Conservation (phyloP, 139 green algal species). For the Coelastrella sp. region DNA sequence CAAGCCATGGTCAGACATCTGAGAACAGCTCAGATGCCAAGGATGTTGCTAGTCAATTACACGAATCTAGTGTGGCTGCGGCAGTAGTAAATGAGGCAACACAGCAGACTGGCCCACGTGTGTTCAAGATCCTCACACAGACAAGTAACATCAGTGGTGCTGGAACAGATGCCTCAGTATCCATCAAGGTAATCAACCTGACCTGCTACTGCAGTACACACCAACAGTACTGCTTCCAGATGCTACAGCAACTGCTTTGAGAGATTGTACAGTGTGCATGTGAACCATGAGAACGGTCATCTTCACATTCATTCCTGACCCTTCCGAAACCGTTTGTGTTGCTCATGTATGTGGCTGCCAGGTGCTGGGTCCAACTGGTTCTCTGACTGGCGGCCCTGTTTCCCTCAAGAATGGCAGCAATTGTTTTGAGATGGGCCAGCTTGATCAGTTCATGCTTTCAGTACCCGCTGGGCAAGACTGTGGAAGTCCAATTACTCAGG, state of each 20-base stretch:
- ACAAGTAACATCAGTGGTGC: slow-evolving; percentile 61
- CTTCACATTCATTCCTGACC: background rate
- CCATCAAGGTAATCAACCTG: slow-evolving; percentile 47
- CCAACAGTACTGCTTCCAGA: background rate
- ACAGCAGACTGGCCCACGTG: background rate
- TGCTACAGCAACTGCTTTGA: background rate
- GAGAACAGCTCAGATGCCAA: background rate
- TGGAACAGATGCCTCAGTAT: slow-evolving; percentile 64
- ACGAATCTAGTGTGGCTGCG: background rate
- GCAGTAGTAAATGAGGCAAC: background rate
- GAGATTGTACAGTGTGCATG: too few species aligned
- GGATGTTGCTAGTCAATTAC: background rate
- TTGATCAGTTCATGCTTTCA: slow-evolving; percentile 60
- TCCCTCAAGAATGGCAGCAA: slow-evolving; percentile 18
- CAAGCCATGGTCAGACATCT: too few species aligned
- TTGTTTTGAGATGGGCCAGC: slow-evolving; percentile 42
- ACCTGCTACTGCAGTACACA: too few species aligned
- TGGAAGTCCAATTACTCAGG: slow-evolving; percentile 57
- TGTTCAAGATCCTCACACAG: slow-evolving; percentile 53
- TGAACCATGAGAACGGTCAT: background rate
- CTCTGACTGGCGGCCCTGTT: background rate
- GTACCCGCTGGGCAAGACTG: slow-evolving; percentile 61
- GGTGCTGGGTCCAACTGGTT: background rate
- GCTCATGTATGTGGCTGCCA: background rate
- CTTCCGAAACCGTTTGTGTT: too few species aligned